phyloP scores from a whole-genome alignment of 1,284 basidiomycete species.

The Boletus hoseneyae region DNA sequence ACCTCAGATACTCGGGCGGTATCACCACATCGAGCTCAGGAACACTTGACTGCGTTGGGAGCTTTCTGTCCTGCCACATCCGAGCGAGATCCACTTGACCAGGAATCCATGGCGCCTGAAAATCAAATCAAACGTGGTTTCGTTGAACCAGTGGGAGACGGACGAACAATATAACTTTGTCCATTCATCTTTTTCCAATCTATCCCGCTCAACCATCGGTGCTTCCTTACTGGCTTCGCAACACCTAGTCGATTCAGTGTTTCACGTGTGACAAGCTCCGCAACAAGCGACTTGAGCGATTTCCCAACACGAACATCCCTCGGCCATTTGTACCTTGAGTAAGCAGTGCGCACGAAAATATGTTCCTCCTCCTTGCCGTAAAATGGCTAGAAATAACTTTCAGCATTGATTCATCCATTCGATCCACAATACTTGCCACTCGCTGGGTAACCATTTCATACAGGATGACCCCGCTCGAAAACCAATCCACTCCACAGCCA shows the following conservation, averaged over 20 bases:
- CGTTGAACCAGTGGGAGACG: background rate
- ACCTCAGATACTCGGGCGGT: constrained; percentile 29
- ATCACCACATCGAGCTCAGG: constrained; percentile 21
- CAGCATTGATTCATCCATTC: background rate
- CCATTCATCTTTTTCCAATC: constrained; percentile 43
- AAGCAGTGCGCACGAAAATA: constrained; percentile 24
- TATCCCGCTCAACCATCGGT: constrained; percentile 40
- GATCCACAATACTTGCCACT: constrained; percentile 37
- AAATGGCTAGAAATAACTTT: constrained; percentile 32
- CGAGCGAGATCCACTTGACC: constrained; percentile 15
- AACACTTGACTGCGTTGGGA: constrained; percentile 21
- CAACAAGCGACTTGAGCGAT: constrained; percentile 41
- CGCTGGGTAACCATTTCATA: constrained; percentile 71
- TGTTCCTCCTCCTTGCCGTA: constrained; percentile 26
- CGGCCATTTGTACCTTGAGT: constrained; percentile 37
- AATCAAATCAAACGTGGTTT: background rate
- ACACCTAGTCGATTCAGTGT: constrained; percentile 39
- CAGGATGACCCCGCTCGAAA: constrained; percentile 69
- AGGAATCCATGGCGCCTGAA: constrained; percentile 33
- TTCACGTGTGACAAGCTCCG: constrained; percentile 37
- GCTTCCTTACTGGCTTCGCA: constrained; percentile 31
- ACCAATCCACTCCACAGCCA: constrained; percentile 71
- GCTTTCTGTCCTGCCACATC: constrained; percentile 26
- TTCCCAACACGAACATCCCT: constrained; percentile 32
- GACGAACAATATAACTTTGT: constrained; percentile 42